Percentiles rank a stretch among this genome's conserved stretches.
Conservation (phyloP, 2,329 filamentous ascomycete genomes). For the Cytospora mali region DNA sequence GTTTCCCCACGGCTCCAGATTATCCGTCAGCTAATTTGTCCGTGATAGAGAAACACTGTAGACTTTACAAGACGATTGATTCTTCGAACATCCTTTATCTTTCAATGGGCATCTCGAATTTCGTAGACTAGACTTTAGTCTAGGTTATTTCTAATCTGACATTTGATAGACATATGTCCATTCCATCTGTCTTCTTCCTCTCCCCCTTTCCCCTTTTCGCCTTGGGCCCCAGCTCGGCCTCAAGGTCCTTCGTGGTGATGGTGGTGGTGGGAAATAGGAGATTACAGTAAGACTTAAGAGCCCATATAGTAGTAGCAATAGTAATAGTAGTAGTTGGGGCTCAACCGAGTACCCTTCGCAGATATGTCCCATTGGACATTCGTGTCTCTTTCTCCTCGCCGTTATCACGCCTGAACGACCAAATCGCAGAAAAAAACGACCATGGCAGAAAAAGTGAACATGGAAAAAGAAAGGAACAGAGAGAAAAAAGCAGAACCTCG, state of each 20-base stretch:
- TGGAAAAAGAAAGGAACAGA: neutral
- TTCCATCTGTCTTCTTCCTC: neutral
- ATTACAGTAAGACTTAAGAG: conserved; percentile 16
- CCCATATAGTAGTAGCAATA: neutral
- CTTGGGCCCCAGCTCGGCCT: neutral
- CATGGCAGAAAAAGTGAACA: neutral
- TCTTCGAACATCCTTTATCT: neutral
- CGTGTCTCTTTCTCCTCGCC: conserved; percentile 19
- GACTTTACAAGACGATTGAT: neutral
- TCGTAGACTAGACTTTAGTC: neutral
- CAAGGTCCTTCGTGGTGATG: conserved; percentile 4
- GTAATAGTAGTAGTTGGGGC: neutral
- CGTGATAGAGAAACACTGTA: neutral
- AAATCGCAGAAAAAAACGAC: neutral
- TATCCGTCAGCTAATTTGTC: too few species aligned
- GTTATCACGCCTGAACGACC: conserved; percentile 24
- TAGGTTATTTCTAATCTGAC: neutral
- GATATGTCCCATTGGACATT: conserved; percentile 11
- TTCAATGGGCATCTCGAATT: neutral
- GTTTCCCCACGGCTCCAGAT: too few species aligned
- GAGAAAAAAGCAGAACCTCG: conserved; percentile 1
- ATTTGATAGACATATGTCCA: neutral
- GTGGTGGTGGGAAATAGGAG: conserved; percentile 10
- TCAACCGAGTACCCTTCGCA: conserved; percentile 1
- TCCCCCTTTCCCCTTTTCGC: neutral